Evolutionary conservation across 169 alveolate species (phyloP).

Genomic region (Cryptosporidium ubiquitum): DNA sequence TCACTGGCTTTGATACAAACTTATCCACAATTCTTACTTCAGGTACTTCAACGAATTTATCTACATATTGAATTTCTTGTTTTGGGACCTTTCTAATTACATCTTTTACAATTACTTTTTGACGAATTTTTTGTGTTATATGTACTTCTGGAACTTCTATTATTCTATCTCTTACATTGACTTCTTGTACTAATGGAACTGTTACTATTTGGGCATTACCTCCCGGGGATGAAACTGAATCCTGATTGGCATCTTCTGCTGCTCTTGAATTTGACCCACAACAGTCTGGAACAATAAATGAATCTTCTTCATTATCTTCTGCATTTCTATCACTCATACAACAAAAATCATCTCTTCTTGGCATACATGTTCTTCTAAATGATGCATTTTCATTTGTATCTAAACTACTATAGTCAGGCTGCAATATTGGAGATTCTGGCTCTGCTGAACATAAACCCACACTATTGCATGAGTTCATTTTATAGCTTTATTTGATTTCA

Average conservation of each 20-base stretch:
- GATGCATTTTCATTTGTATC: neutral
- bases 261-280: neutral
- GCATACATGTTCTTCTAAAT: neutral
- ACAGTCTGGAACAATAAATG: neutral
- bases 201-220: slow-evolving; percentile 69
- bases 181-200: slow-evolving; percentile 71
- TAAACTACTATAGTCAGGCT: neutral
- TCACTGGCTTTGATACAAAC: slow-evolving; percentile 66
- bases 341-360: slow-evolving; percentile 16
- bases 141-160: slow-evolving; percentile 73
- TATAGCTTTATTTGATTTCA: neutral
- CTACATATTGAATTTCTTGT: slow-evolving; percentile 37
- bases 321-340: neutral
- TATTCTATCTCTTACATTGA: slow-evolving; percentile 70
- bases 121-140: slow-evolving; percentile 60
- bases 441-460: slow-evolving; percentile 57
- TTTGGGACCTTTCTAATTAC: slow-evolving; percentile 65
- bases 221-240: slow-evolving; percentile 34
- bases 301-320: neutral
- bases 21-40: slow-evolving; percentile 67
- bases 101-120: slow-evolving; percentile 64
- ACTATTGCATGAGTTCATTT: slow-evolving; percentile 30
- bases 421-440: slow-evolving; percentile 47
- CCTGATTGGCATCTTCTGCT: neutral
- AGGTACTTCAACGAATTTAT: slow-evolving; percentile 68